Conservation (phyloP, 306 rosid genomes). For the Begonia peltatifolia region DNA sequence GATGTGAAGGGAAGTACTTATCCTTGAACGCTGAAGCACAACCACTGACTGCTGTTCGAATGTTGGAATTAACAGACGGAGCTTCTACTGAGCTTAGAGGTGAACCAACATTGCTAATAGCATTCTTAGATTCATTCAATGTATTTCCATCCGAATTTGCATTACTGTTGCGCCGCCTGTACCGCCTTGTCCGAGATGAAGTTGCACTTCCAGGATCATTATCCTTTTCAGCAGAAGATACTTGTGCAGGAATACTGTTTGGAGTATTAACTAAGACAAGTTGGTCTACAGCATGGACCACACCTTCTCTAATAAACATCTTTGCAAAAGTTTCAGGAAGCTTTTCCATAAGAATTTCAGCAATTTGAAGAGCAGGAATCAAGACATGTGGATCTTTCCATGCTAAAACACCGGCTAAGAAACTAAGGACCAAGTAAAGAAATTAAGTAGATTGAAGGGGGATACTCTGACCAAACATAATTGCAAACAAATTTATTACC, state of each 20-base stretch:
- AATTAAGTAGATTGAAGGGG: constrained; percentile 4
- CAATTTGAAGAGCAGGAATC: constrained; percentile 90
- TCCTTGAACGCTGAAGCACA: constrained; percentile 81
- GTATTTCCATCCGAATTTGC: constrained; percentile 64
- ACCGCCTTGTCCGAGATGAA: constrained; percentile 78
- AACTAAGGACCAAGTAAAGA: constrained; percentile 34
- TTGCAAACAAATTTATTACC: constrained; percentile 32
- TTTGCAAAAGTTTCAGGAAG: constrained; percentile 77
- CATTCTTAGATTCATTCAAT: constrained; percentile 47
- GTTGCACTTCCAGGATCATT: constrained; percentile 49
- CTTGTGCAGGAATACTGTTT: constrained; percentile 34
- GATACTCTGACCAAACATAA: not conserved
- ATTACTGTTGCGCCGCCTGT: constrained; percentile 64
- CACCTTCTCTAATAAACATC: constrained; percentile 94
- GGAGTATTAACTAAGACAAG: constrained; percentile 60
- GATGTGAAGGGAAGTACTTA: constrained; percentile 73
- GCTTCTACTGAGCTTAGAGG: constrained; percentile 67
- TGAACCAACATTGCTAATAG: constrained; percentile 48
- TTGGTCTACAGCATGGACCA: constrained; percentile 94
- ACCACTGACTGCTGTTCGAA: constrained; percentile 58
- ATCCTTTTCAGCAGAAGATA: constrained; percentile 58
- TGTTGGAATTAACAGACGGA: constrained; percentile 55
- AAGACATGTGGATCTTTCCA: constrained; percentile 95
- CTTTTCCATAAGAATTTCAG: constrained; percentile 96
- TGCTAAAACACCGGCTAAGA: constrained; percentile 90